These are phyloP conservation scores for Linderniella brevidens DNA, from an alignment of 257 asterid species.

Conservation along the genomic window DNA sequence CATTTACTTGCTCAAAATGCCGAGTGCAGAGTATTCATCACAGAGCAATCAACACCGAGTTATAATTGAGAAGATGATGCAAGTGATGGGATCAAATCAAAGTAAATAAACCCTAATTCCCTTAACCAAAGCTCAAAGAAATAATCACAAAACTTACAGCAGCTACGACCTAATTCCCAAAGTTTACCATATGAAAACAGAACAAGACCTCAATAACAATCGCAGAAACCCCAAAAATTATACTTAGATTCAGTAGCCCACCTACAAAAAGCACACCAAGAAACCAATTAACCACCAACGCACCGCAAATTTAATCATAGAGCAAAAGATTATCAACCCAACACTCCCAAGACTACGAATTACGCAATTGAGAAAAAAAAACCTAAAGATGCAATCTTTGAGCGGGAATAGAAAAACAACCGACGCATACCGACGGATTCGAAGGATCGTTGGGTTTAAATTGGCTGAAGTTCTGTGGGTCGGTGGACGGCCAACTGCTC, in stretches of 20 bases:
- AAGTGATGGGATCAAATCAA: too few species aligned
- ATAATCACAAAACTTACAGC: too few species aligned
- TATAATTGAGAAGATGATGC: too few species aligned
- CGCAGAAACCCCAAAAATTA: too few species aligned
- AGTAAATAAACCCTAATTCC: too few species aligned
- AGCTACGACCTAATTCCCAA: too few species aligned
- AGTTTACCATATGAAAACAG: neutral
- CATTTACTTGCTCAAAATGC: too few species aligned
- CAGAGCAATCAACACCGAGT: too few species aligned
- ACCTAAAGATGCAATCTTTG: conserved; percentile 8
- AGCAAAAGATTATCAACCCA: conserved; percentile 9
- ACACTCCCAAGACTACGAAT: neutral
- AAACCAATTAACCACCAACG: neutral
- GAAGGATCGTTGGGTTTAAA: conserved; percentile 31
- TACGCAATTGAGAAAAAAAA: conserved; percentile 4
- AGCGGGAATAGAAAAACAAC: conserved; percentile 4
- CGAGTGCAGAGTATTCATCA: too few species aligned
- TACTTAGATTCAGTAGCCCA: conserved; percentile 5
- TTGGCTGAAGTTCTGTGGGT: conserved; percentile 41
- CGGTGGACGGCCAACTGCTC: conserved; percentile 29
- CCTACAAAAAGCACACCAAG: neutral
- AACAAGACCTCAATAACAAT: neutral
- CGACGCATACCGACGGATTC: conserved; percentile 26
- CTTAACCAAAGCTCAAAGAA: too few species aligned
- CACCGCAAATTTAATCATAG: neutral